Base-by-base conservation (phyloP, 2,329 filamentous ascomycete genomes). In the Colletotrichum lupini region DNA sequence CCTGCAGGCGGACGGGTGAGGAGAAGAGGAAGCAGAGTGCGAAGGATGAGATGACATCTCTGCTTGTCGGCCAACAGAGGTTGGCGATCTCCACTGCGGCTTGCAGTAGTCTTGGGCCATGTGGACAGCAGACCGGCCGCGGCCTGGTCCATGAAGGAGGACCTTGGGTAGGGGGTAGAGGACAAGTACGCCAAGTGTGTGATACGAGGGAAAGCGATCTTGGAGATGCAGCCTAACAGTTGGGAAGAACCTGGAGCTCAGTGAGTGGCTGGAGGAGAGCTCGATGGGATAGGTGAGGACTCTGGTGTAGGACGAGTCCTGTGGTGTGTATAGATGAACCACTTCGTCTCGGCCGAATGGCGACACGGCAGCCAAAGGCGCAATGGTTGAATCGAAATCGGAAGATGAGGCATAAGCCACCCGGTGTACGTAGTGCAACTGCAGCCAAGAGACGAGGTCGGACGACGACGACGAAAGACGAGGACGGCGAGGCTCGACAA, bases 21-120 rank as follows among this genome's bases (percentile, higher is more conserved):
- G 11, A 24, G 26, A 61, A 3, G 24, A 37, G 37, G 46, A 57
- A 30, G 22, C 28, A 32, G 61, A 60, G 19, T 53, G 67, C 56
- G 72, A 63, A 68, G 63, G 62, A 56, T 52, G 73, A 32, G 66
- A 73, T 75, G 73, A 66, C 75, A 76, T 74, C 60, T 67, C 19
- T 70, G 5, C 22, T 26, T 16, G 53, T 65, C 19, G 32, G 55
- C 42, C 66, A 70, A 62, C 68, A 71, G 60, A 11, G 60, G 60
- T 68, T 22, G 68, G 52, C 30, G 49, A 74, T 71, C 69, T 53
- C 72, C 68, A 73, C 72, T 35, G 32, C 26, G 58, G 68, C 61
- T 66, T 75, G 74, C 74, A 75, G 68, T 75, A 69, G 74, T 30
- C 46, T 60, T 58, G 37, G 42, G 32, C 58, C 68, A 75, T 56